phyloP scores from a whole-genome alignment of 352 stramenopile species.

The Phytopythium aichiense region DNA sequence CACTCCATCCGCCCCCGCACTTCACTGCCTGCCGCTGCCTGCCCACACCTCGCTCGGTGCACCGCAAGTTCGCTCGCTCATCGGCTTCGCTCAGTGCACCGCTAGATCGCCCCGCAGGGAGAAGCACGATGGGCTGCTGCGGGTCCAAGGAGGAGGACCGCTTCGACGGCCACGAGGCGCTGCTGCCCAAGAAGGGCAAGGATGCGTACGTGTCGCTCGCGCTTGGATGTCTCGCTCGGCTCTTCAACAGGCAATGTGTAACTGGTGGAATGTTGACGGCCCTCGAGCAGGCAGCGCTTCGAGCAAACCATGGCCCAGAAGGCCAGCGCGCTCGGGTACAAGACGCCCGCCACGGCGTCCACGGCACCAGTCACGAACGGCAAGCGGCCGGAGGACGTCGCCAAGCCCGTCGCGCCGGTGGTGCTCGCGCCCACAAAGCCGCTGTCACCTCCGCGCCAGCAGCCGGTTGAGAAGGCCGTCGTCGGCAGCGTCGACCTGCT shows the following conservation, averaged over 20 bases:
- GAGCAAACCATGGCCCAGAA: slow-evolving; percentile 32
- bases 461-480: slow-evolving; percentile 6
- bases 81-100: too few species aligned
- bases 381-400: slow-evolving; percentile 17
- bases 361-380: slow-evolving; percentile 17
- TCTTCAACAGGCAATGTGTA: too few species aligned
- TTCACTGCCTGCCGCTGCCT: too few species aligned
- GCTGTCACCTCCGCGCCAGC: slow-evolving; percentile 18
- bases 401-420: slow-evolving; percentile 22
- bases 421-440: slow-evolving; percentile 6
- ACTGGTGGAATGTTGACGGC: too few species aligned
- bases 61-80: too few species aligned
- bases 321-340: slow-evolving; percentile 22
- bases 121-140: slow-evolving; percentile 55
- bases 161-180: slow-evolving; percentile 46
- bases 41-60: too few species aligned
- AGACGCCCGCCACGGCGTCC: slow-evolving; percentile 20
- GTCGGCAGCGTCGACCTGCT: slow-evolving; percentile 47
- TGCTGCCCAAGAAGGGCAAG: slow-evolving; percentile 58
- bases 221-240: not conserved
- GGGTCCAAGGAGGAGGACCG: slow-evolving; percentile 62
- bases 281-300: slow-evolving; percentile 22
- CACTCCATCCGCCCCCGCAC: too few species aligned
- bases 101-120: not conserved
- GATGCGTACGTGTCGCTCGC: slow-evolving; percentile 15